Conservation (phyloP, 1,284 basidiomycete genomes). For the Bjerkandera adusta region DNA sequence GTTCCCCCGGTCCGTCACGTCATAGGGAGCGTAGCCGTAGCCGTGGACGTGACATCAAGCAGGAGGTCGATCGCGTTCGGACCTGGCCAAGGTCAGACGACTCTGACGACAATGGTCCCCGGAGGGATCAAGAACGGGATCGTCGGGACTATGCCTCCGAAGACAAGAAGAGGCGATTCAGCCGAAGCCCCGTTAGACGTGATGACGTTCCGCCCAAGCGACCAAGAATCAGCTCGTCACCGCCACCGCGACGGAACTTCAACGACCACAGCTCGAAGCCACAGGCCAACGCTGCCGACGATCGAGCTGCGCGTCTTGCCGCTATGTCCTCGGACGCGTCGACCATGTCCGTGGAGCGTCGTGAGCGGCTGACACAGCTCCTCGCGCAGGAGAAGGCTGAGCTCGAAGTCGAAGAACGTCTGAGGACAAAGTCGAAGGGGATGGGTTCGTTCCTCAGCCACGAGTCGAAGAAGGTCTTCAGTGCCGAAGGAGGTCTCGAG, state of each 20-base stretch:
- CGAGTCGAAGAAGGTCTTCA: slow-evolving; percentile 78
- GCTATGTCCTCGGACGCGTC: slow-evolving; percentile 81
- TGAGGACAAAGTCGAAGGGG: slow-evolving; percentile 63
- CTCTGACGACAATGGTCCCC: slow-evolving; percentile 40
- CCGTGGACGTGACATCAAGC: slow-evolving; percentile 11
- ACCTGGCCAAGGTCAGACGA: slow-evolving; percentile 45
- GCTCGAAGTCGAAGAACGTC: slow-evolving; percentile 59
- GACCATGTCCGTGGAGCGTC: slow-evolving; percentile 62
- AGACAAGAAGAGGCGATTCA: slow-evolving; percentile 43
- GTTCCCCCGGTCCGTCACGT: slow-evolving; percentile 27
- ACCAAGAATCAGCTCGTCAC: slow-evolving; percentile 38
- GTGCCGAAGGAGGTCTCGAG: slow-evolving; percentile 71
- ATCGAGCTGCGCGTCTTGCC: slow-evolving; percentile 80
- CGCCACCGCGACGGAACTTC: slow-evolving; percentile 27
- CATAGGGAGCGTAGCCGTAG: slow-evolving; percentile 25
- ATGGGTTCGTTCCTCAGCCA: slow-evolving; percentile 70
- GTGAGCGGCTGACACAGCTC: slow-evolving; percentile 58
- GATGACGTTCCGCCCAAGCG: slow-evolving; percentile 35
- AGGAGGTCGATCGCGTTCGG: slow-evolving; percentile 23
- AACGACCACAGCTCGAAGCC: slow-evolving; percentile 24
- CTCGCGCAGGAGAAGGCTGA: slow-evolving; percentile 74
- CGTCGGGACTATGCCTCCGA: slow-evolving; percentile 20
- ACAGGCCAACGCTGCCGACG: slow-evolving; percentile 36
- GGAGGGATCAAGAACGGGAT: slow-evolving; percentile 20
- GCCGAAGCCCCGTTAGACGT: slow-evolving; percentile 30